A percentile compares a stretch with the other conserved stretches of the same genome.
Conservation (phyloP, 1,284 basidiomycete genomes). For the Puccinia sorghi region DNA sequence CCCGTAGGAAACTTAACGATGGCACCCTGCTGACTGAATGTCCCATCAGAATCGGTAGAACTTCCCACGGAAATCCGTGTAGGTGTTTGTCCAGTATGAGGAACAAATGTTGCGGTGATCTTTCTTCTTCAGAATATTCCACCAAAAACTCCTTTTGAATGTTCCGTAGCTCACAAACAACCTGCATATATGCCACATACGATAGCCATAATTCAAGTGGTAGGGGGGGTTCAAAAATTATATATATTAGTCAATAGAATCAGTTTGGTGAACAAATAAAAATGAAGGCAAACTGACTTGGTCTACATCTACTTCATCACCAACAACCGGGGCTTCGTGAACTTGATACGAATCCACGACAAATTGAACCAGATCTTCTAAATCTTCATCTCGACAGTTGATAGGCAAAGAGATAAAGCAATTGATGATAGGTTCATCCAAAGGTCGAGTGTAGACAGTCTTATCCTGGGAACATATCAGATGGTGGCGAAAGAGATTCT, state of each 20-base stretch:
- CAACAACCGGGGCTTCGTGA: slow-evolving; percentile 81
- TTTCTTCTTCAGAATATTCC: slow-evolving; percentile 49
- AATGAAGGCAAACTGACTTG: slow-evolving; percentile 63
- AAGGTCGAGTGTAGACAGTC: slow-evolving; percentile 63
- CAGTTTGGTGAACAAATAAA: not conserved
- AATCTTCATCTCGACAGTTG: slow-evolving; percentile 82
- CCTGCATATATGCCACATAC: slow-evolving; percentile 50
- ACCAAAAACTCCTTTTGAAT: slow-evolving; percentile 56
- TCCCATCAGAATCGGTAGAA: slow-evolving; percentile 78
- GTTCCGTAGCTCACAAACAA: slow-evolving; percentile 68
- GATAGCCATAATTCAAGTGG: not conserved
- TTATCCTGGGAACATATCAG: slow-evolving; percentile 67
- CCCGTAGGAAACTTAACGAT: slow-evolving; percentile 80
- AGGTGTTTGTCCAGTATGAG: slow-evolving; percentile 87
- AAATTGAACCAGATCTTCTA: slow-evolving; percentile 93
- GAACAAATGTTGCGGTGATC: slow-evolving; percentile 69
- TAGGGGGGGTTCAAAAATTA: not conserved
- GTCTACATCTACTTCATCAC: slow-evolving; percentile 89
- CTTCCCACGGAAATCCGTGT: slow-evolving; percentile 93
- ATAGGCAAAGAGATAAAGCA: slow-evolving; percentile 81
- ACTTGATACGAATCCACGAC: slow-evolving; percentile 91
- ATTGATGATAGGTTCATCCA: slow-evolving; percentile 73
- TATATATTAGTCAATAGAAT: not conserved
- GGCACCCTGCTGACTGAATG: slow-evolving; percentile 87
- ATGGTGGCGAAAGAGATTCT: slow-evolving; percentile 45